Evolutionary conservation across 2,329 filamentous ascomycete genomes (phyloP).

Genomic region (Endoconidiophora polonica): DNA sequence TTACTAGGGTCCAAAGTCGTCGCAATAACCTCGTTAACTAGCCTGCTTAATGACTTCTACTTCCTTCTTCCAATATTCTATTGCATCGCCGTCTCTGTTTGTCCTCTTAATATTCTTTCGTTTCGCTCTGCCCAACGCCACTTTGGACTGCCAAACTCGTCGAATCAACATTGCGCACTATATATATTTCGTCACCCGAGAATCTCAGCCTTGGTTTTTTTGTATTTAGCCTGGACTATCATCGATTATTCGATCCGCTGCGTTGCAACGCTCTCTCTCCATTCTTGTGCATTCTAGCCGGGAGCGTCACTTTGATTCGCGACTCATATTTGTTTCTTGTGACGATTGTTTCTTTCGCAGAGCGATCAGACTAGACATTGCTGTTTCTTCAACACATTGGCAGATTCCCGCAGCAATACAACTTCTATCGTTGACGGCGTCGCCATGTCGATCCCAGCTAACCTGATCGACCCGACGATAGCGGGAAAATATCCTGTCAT

Average conservation of each 20-base stretch:
- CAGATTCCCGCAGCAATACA: background rate
- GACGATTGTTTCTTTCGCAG: background rate
- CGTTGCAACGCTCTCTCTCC: background rate
- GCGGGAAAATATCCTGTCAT: constrained; percentile 46
- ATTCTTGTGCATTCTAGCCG: background rate
- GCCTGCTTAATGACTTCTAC: background rate
- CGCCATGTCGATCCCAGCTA: constrained; percentile 5
- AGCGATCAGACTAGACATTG: background rate
- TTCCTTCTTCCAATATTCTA: background rate
- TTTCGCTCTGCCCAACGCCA: too few species aligned
- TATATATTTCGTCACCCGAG: too few species aligned
- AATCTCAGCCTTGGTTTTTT: too few species aligned
- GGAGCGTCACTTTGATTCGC: too few species aligned
- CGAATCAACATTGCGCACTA: too few species aligned
- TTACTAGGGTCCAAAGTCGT: too few species aligned
- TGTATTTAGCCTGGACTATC: too few species aligned
- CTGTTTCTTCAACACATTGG: background rate
- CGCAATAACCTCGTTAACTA: too few species aligned
- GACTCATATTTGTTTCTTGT: too few species aligned
- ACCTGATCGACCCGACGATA: constrained; percentile 40
- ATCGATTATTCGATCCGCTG: too few species aligned
- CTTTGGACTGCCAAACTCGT: too few species aligned
- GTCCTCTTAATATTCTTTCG: background rate
- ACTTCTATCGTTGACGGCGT: background rate
- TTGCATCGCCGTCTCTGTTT: background rate